Evolutionary conservation across 441 rosid genomes (phyloP).

Genomic region (Adansonia grandidieri): DNA sequence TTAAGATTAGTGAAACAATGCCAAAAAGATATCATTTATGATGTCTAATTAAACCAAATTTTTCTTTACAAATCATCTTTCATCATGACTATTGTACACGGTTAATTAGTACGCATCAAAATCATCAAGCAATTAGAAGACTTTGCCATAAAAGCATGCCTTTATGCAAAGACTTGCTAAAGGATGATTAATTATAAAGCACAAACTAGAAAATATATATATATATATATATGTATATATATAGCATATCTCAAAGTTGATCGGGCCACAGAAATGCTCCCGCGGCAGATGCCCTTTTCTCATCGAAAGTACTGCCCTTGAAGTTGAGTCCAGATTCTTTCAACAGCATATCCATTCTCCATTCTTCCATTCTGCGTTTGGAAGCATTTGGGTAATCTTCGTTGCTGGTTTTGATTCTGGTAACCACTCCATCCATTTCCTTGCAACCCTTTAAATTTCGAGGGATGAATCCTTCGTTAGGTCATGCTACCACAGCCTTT

Average conservation of each 20-base stretch:
- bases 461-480: conserved; percentile 25
- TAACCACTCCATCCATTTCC: conserved; percentile 21
- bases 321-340: conserved; percentile 54
- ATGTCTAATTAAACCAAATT: neutral
- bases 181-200: neutral
- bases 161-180: neutral
- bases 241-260: conserved; percentile 33
- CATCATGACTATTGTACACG: neutral
- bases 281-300: conserved; percentile 55
- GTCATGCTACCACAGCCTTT: conserved; percentile 18
- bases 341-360: conserved; percentile 63
- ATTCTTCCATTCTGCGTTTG: conserved; percentile 77
- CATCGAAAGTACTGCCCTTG: conserved; percentile 40
- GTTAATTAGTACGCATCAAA: neutral
- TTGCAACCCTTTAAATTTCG: conserved; percentile 30
- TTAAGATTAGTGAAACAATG: neutral
- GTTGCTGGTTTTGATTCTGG: neutral
- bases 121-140: conserved; percentile 1
- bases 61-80: neutral
- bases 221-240: neutral
- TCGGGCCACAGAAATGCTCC: conserved; percentile 65
- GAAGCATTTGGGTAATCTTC: conserved; percentile 42
- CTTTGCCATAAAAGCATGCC: neutral
- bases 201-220: neutral
- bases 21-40: neutral